Percentiles rank a stretch among this genome's conserved stretches.
phyloP scores from a whole-genome alignment of 2,329 filamentous ascomycete species.

The Teratosphaeria gauchensis region DNA sequence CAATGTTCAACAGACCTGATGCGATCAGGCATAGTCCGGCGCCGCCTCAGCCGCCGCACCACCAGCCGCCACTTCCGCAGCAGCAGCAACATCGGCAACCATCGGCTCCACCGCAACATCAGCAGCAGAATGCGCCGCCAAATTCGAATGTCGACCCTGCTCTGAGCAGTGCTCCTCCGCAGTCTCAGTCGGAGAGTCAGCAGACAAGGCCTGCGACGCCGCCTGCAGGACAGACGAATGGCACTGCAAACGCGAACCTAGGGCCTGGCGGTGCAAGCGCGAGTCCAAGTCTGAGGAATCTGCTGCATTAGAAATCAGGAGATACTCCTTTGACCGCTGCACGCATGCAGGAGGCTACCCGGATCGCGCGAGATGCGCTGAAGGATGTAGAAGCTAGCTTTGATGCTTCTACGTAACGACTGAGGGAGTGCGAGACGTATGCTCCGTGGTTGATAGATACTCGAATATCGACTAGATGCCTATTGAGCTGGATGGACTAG shows the following conservation, averaged over 20 bases:
- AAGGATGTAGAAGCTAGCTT: neutral
- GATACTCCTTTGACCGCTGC: neutral
- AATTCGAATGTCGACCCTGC: conserved; percentile 3
- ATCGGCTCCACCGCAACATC: conserved; percentile 6
- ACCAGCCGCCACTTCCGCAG: conserved; percentile 10
- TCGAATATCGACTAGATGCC: too few relatives aligned
- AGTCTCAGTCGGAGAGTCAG: neutral
- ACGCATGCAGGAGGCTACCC: neutral
- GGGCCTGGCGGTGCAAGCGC: conserved; percentile 31
- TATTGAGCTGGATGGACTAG: neutral
- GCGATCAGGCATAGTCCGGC: conserved; percentile 2
- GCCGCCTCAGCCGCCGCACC: conserved; percentile 10
- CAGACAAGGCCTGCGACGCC: conserved; percentile 15
- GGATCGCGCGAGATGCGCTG: neutral
- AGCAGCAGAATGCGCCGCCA: neutral
- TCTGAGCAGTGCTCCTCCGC: conserved; percentile 6
- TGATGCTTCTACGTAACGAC: neutral
- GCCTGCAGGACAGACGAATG: conserved; percentile 15
- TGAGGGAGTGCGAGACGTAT: too few relatives aligned
- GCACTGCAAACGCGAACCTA: conserved; percentile 1
- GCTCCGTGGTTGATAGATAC: too few relatives aligned
- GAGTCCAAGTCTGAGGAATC: conserved; percentile 39
- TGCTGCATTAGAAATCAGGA: conserved; percentile 30
- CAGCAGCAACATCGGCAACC: conserved; percentile 3
- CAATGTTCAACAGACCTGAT: conserved; percentile 1